phyloP scores from a whole-genome alignment of 2,329 filamentous ascomycete species.

The Aspergillus oerlinghausenensis region DNA sequence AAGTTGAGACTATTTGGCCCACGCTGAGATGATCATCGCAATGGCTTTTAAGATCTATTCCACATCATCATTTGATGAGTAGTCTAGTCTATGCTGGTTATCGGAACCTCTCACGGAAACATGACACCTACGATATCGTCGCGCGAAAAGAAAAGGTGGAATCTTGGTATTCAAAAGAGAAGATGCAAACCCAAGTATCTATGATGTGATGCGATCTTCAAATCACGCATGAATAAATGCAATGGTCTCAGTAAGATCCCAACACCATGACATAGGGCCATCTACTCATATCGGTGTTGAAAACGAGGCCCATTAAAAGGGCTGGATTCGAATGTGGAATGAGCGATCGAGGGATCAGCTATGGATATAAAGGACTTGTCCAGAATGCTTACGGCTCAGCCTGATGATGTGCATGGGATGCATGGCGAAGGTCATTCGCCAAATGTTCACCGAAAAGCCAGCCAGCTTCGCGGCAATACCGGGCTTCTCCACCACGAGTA shows the following conservation, averaged over 20 bases:
- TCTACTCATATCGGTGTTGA: neutral
- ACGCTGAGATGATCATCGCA: too few relatives aligned
- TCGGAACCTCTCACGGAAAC: neutral
- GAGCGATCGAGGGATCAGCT: neutral
- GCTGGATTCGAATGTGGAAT: neutral
- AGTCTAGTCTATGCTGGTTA: neutral
- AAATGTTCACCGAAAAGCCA: slow-evolving; percentile 69
- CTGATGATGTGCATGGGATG: slow-evolving; percentile 1
- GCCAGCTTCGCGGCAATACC: slow-evolving; percentile 88
- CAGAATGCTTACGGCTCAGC: slow-evolving; percentile 4
- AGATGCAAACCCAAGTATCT: neutral
- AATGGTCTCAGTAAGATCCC: neutral
- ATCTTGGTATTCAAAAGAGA: neutral
- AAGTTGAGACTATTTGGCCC: too few relatives aligned
- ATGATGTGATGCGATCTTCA: neutral
- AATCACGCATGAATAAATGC: neutral
- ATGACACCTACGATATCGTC: neutral
- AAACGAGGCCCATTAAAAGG: neutral
- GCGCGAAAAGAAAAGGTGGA: neutral
- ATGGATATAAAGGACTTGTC: neutral
- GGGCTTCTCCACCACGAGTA: slow-evolving; percentile 57
- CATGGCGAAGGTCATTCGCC: neutral
- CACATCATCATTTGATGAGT: neutral
- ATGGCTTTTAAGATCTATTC: too few relatives aligned
- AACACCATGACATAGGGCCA: neutral